Evolutionary conservation across 129 eudicot genomes (phyloP).

Genomic region (Flaveria brownii): DNA sequence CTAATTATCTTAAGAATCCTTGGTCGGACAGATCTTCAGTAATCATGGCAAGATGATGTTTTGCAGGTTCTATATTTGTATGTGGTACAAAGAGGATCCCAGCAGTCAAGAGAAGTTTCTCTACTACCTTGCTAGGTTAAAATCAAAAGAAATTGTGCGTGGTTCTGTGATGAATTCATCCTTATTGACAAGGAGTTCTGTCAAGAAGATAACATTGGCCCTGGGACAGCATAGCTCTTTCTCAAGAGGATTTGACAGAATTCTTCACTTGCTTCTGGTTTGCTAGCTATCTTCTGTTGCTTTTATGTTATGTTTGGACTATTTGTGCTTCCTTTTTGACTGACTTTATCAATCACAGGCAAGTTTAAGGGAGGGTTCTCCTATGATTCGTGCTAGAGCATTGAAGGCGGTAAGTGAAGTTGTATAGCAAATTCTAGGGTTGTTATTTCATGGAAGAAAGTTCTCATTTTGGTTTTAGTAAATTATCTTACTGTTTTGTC

Average conservation of each 20-base stretch:
- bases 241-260: constrained; percentile 92
- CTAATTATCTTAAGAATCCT: constrained; percentile 22
- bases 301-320: constrained; percentile 6
- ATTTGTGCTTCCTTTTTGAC: constrained; percentile 13
- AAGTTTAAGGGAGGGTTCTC: constrained; percentile 88
- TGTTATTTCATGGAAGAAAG: constrained; percentile 8
- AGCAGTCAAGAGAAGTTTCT: constrained; percentile 56
- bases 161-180: constrained; percentile 64
- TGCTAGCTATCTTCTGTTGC: constrained; percentile 32
- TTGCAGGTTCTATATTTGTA: constrained; percentile 93
- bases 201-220: constrained; percentile 70
- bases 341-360: constrained; percentile 53
- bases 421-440: constrained; percentile 20
- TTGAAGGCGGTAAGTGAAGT: constrained; percentile 81
- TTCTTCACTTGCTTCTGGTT: constrained; percentile 90
- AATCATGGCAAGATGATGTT: constrained; percentile 22
- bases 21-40: constrained; percentile 4
- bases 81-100: constrained; percentile 95
- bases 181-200: constrained; percentile 62
- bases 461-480: constrained; percentile 1
- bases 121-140: constrained; percentile 69
- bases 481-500: constrained; percentile 29
- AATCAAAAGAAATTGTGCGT: constrained; percentile 68
- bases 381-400: constrained; percentile 97
- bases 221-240: constrained; percentile 88